Base-by-base conservation (phyloP, 306 rosid species). In the Datisca glomerata region DNA sequence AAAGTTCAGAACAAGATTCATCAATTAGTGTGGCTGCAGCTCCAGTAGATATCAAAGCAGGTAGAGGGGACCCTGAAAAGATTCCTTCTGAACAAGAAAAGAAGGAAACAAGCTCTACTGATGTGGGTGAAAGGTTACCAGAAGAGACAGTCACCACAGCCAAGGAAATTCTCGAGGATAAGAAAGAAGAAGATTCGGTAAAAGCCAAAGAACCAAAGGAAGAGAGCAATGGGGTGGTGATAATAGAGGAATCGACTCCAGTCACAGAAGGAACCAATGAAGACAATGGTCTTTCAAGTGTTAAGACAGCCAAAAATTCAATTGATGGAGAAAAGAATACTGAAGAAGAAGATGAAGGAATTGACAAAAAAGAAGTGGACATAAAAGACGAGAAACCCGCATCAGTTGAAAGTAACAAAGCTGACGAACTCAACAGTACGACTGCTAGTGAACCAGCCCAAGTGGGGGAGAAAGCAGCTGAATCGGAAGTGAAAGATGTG, bases 341-440 rank as follows among this genome's bases (percentile, higher is more conserved):
- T 6, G 18, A 39, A 12, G 25, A 38, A 39, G 47, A 1, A 15
- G 49, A 28, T 27, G 49, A 38, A 41, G 49, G 41, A 53, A 52
- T n/a, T n/a, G n/a, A 23, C 47, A 52, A 52, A 47, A 19, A 23
- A 18, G 57, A 51, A 22, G 55, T 36, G 6, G 27, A 42, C 24
- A 21, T 7, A 7, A 33, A 34, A 48, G 56, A 37, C 9, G 45
- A 16, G 37, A 51, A 51, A 11, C 37, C 45, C 24, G 29, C 28
- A 24, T 12, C 8, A 24, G 20, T 41, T 25, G 47, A 39, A 40
- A 3, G 25, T 25, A 14, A n/a, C 24, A 25, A 17, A 23, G 40
- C 12, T 43, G 19, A 43, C 14, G 17, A 36, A 11, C 41, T 36
- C 41, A 36, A 12, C 14, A 36, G 16, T 15, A 7, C 3, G n/a